A percentile compares a stretch with the other conserved stretches of the same genome.
These are phyloP conservation scores for Tetrapisispora iriomotensis DNA, from an alignment of 805 yeast species.

Conservation along the genomic window DNA sequence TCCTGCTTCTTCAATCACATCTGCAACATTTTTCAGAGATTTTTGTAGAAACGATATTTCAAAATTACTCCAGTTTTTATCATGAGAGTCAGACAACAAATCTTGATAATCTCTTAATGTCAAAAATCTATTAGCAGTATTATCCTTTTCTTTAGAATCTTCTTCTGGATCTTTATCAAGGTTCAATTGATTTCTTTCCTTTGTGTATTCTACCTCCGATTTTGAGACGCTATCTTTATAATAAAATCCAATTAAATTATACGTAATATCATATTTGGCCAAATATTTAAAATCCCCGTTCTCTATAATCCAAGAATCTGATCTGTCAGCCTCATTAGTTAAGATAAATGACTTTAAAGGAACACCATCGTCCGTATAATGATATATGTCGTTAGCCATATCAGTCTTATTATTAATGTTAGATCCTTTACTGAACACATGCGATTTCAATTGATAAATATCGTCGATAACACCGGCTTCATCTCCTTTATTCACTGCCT, in stretches of 20 bases:
- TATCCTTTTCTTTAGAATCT: too few relatives aligned
- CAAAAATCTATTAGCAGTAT: conserved; percentile 13
- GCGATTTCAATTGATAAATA: conserved; percentile 13
- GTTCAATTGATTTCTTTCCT: background rate
- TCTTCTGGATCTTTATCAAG: background rate
- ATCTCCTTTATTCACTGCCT: conserved; percentile 5
- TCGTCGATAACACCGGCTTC: conserved; percentile 1
- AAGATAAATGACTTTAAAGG: conserved; percentile 22
- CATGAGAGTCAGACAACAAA: conserved; percentile 23
- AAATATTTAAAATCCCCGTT: conserved; percentile 13
- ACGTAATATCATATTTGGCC: conserved; percentile 18
- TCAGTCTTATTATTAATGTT: conserved; percentile 14
- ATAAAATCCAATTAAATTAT: conserved; percentile 20
- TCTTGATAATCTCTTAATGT: conserved; percentile 27
- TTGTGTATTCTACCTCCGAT: conserved; percentile 17
- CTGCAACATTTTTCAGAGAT: conserved; percentile 31
- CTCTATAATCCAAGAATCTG: conserved; percentile 17
- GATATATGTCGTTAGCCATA: conserved; percentile 18
- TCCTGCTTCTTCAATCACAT: conserved; percentile 34
- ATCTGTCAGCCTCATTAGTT: conserved; percentile 12
- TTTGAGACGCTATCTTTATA: conserved; percentile 7
- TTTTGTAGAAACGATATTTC: conserved; percentile 12
- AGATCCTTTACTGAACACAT: conserved; percentile 21
- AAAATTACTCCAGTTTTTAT: conserved; percentile 17
- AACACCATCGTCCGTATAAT: conserved; percentile 16